phyloP scores from a whole-genome alignment of 208 protist genomes.

The Leishmania amazonensis region DNA sequence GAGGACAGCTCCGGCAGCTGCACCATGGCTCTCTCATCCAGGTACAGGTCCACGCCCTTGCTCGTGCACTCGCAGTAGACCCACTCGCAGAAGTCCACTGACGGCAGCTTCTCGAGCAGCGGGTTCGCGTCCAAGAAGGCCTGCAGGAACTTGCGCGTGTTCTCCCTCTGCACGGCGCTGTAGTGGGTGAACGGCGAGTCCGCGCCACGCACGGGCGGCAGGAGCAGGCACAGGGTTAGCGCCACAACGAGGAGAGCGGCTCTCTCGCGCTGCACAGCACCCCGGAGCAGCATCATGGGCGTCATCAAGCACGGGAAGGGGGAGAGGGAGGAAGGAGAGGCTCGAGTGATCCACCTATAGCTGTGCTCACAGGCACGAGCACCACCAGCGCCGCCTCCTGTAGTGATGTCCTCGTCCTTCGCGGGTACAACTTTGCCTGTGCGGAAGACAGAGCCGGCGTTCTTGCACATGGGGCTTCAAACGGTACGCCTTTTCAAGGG shows the following conservation, averaged over 20 bases:
- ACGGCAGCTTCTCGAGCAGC: background rate
- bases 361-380: too few relatives aligned
- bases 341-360: background rate
- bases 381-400: too few relatives aligned
- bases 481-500: background rate
- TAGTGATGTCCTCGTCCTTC: background rate
- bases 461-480: background rate
- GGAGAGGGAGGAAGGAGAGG: background rate
- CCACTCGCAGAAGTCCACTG: constrained; percentile 24
- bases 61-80: background rate
- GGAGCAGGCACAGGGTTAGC: background rate
- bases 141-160: constrained; percentile 14
- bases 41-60: constrained; percentile 6
- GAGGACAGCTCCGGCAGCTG: constrained; percentile 18
- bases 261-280: background rate
- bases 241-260: background rate
- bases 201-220: background rate
- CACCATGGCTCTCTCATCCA: constrained; percentile 2
- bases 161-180: constrained; percentile 1
- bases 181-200: constrained; percentile 2
- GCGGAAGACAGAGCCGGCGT: background rate
- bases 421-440: background rate
- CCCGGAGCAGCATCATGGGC: background rate
- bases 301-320: background rate
- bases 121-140: constrained; percentile 4